Conservation (phyloP, 345 rosid genomes). For the Lumnitzera littorea region DNA sequence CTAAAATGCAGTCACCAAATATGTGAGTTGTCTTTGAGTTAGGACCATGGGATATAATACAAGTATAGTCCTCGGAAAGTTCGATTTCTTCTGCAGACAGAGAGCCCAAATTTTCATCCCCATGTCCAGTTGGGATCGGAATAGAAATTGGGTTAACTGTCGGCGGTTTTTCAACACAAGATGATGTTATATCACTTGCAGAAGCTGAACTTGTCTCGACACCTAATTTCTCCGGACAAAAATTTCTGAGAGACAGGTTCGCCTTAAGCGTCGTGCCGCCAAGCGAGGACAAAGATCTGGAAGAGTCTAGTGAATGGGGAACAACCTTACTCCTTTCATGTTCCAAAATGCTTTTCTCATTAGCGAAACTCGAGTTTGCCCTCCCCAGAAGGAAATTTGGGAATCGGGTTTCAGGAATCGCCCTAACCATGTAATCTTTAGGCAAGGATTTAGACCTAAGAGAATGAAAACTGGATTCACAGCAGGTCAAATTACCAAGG, state of each 20-base stretch:
- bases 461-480: conserved; percentile 11
- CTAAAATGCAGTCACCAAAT: conserved; percentile 49
- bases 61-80: conserved; percentile 67
- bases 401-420: conserved; percentile 9
- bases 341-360: conserved; percentile 10
- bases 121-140: conserved; percentile 27
- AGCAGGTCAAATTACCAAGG: background rate
- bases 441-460: conserved; percentile 38
- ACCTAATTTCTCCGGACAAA: conserved; percentile 13
- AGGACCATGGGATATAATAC: conserved; percentile 63
- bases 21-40: conserved; percentile 56
- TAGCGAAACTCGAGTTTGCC: conserved; percentile 1
- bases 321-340: conserved; percentile 2
- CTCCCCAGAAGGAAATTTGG: conserved; percentile 1
- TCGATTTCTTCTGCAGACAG: conserved; percentile 47
- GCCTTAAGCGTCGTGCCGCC: conserved; percentile 10
- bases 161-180: conserved; percentile 13
- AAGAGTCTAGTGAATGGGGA: background rate
- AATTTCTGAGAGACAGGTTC: conserved; percentile 13
- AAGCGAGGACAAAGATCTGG: conserved; percentile 6
- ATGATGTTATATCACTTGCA: conserved; percentile 13
- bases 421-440: conserved; percentile 24
- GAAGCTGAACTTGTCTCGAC: conserved; percentile 17
- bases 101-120: conserved; percentile 19
- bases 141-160: conserved; percentile 29